Evolutionary conservation across 2,329 filamentous ascomycete genomes (phyloP), one percentile per base, ranked within the genome.

Genomic region (Phyllosticta citrichinensis): DNA sequence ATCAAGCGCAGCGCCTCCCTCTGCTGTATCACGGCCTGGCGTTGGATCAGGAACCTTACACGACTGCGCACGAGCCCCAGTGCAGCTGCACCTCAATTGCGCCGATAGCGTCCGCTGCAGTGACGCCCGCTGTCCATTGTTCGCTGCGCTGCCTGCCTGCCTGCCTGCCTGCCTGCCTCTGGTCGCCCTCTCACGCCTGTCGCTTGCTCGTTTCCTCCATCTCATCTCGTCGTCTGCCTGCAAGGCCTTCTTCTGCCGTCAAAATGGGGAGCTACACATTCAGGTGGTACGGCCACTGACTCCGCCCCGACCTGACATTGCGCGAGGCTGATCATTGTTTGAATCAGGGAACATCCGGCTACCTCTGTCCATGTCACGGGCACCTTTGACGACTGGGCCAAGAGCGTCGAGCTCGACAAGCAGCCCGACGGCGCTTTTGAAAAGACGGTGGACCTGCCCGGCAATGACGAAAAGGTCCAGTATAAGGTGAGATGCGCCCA

Each of bases 311-410:
- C 57, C 22, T 22, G 22, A 22, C 22, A 55, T 54, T 35, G 25
- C 47, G 35, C 22, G 50, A 33, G 12, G 52, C 59, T 57, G 51
- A 58, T 52, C 56, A 51, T 20, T 20, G n/a, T 55, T 55, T 27
- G 17, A 25, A 10, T 52, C 35, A 97, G 93, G 93, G 85, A 87
- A 72, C 87, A 94, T 74, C 80, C 85, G 68, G 92, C 89, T 72
- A 82, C 86, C 67, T 88, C 95, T 73, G 93, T 97, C 74, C 93
- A 88, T 76, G 94, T 97, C 68, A 97, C 93, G 51, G 94, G 94
- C 73, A 93, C 89, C 65, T 97, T 97, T 73, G 93, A 97, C 77
- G 83, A 90, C 78, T 99, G 94, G 94, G 82, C 83, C 67, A 93
- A 94, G 81, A 91, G 85, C 61, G 84, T 93, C 74, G 84, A 88